Evolutionary conservation across 495 filamentous ascomycete genomes (phyloP), one percentile per base, ranked within the genome.

Genomic region (Thermothielavioides terrestris): DNA sequence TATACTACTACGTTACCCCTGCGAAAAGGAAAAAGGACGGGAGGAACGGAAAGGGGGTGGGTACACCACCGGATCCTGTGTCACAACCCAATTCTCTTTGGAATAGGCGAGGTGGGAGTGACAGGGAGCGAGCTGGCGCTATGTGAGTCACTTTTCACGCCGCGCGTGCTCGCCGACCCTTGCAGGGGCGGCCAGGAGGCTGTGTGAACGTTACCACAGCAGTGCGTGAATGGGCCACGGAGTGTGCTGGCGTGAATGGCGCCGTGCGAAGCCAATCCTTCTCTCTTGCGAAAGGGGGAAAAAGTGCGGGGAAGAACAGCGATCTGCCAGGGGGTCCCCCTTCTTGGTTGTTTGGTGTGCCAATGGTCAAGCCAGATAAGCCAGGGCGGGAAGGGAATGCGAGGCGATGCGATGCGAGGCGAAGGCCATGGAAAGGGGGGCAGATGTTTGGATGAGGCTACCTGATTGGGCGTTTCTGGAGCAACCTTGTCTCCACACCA

Each of bases 381-480:
- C 12, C 46, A 34, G 27, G 27, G 46, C 18, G 18, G 20, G n/a
- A 37, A 23, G 25, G 49, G 5, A 36, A 32, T 43, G 49, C 18
- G 14, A 45, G 34, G 40, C 31, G 14, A 45, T 26, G 7, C 30
- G 22, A 25, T 2, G 21, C 1, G 15, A n/a, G n/a, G n/a, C n/a
- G n/a, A n/a, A n/a, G n/a, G n/a, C n/a, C n/a, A n/a, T n/a, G 4
- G 20, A n/a, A 52, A 52, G 46, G 26, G 42, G 42, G 50, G 42
- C 18, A 15, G 15, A 20, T 56, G 49, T 56, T 52, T 52, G 42
- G 35, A 10, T 18, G 26, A 18, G 5, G 47, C 47, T 50, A 15
- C 53, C 31, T 44, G 44, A 54, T 51, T 54, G 50, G 50, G 55
- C 44, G 55, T 54, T 58, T 54, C 55, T 47, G 42, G 42, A 48